Evolutionary conservation across 257 asterid genomes (phyloP).

Genomic region (Salvia hispanica): DNA sequence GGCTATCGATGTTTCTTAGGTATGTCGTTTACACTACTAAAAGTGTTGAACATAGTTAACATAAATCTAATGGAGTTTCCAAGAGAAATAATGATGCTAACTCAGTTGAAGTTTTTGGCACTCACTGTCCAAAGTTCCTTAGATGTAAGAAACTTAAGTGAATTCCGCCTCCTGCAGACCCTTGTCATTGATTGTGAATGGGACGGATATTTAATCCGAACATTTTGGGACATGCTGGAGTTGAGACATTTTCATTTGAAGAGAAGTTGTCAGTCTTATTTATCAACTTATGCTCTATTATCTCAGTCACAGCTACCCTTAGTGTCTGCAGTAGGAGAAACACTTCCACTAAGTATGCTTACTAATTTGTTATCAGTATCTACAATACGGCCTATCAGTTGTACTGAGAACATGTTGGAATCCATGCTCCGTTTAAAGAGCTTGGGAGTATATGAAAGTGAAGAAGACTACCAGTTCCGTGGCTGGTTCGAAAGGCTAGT

Average conservation of each 20-base stretch:
- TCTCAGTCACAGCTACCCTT: not conserved
- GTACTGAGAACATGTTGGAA: slow-evolving; percentile 19
- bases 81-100: not conserved
- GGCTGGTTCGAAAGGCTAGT: slow-evolving; percentile 25
- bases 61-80: slow-evolving; percentile 5
- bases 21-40: slow-evolving; percentile 27
- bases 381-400: slow-evolving; percentile 23
- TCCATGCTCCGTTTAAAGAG: slow-evolving; percentile 36
- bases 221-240: slow-evolving; percentile 29
- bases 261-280: slow-evolving; percentile 7
- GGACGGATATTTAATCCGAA: slow-evolving; percentile 21
- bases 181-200: slow-evolving; percentile 26
- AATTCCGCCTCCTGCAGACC: slow-evolving; percentile 18
- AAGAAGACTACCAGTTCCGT: slow-evolving; percentile 24
- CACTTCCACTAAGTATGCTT: not conserved
- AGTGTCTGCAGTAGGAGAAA: not conserved
- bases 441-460: slow-evolving; percentile 32
- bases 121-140: slow-evolving; percentile 12
- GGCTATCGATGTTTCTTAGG: not conserved
- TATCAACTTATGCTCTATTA: not conserved
- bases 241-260: slow-evolving; percentile 33
- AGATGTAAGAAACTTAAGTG: not conserved
- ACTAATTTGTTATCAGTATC: slow-evolving; percentile 26
- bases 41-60: slow-evolving; percentile 28
- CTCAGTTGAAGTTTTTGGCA: slow-evolving; percentile 31